Base-by-base conservation (phyloP, 257 asterid genomes). In the Avicennia marina region DNA sequence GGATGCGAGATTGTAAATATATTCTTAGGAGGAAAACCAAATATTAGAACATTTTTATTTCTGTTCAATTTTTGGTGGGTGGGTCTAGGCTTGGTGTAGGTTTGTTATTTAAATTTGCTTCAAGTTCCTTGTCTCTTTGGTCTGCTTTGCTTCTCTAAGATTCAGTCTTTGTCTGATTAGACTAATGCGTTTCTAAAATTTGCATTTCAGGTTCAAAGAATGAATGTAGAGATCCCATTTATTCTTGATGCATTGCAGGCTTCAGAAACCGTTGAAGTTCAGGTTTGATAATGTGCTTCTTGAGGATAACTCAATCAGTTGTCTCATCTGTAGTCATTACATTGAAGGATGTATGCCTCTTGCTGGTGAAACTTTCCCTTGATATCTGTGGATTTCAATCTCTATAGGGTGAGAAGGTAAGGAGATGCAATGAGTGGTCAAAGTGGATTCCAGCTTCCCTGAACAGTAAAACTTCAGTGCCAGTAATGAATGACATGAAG, bases 401-500 rank as follows among this genome's bases (percentile, higher is more conserved):
- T 70, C 66, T 68, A 55, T 63, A 93, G 99, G 86, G 77, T 60
- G 94, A 80, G 66, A 89, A 71, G 77, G 69, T 93, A 41, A 82
- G 99, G 78, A 84, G 96, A 68, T 94, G 95, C 47, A 75, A 77
- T 38, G 94, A 78, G 40, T 93, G 99, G 99, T 64, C 86, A 48
- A 84, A 74, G 62, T 93, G 94, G 93, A 53, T 82, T 75, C 65
- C 72, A 29, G 48, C 72, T 61, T 54, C 77, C 66, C 62, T 54
- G 38, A 62, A 38, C 22, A 69, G 54, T 52, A 70, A 71, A 62
- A 66, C 81, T 52, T 71, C 76, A 59, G 33, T 75, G 9, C 61
- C 19, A 25, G 58, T 48, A 49, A 65, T 53, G 34, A 63, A 25
- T 56, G 58, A 67, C 24, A n/a, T 58, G 53, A 69, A 72, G 59